phyloP scores from a whole-genome alignment of 2,329 filamentous ascomycete genomes.

The Lecanicillium sp. region DNA sequence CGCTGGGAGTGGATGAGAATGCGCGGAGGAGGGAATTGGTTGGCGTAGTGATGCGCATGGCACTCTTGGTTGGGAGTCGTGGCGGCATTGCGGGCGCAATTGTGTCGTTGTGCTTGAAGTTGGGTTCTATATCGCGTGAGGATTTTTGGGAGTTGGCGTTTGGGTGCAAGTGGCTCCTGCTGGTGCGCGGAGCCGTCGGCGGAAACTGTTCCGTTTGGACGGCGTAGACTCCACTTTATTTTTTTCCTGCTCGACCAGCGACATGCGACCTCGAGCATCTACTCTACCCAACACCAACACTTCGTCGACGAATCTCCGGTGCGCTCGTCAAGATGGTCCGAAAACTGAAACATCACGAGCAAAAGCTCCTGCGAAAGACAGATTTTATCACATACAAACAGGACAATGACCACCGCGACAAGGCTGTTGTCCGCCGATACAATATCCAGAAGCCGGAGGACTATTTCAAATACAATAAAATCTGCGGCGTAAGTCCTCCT shows the following conservation, averaged over 20 bases:
- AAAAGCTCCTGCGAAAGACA: conserved; percentile 85
- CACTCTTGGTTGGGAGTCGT: conserved; percentile 22
- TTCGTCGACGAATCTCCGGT: conserved; percentile 3
- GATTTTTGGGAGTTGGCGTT: neutral
- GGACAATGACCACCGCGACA: conserved; percentile 79
- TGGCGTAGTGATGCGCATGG: conserved; percentile 13
- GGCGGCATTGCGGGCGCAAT: conserved; percentile 28
- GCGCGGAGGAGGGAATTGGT: conserved; percentile 14
- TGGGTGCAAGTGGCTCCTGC: too few relatives aligned
- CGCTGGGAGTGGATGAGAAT: conserved; percentile 21
- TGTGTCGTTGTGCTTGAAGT: conserved; percentile 7
- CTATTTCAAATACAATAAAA: conserved; percentile 59
- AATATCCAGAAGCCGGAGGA: conserved; percentile 85
- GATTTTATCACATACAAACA: conserved; percentile 93
- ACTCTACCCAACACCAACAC: too few relatives aligned
- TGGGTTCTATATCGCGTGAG: neutral
- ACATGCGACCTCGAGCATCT: neutral
- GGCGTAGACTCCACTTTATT: conserved; percentile 4
- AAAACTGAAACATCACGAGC: conserved; percentile 94
- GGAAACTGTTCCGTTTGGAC: conserved; percentile 3
- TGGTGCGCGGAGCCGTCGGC: conserved; percentile 2
- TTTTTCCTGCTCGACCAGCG: conserved; percentile 4
- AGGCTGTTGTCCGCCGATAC: conserved; percentile 72
- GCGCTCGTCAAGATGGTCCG: conserved; percentile 63
- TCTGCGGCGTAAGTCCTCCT: conserved; percentile 54